A percentile compares a stretch with the other conserved stretches of the same genome.
phyloP scores from a whole-genome alignment of 331 rosid species.

The Dryas integrifolia region DNA sequence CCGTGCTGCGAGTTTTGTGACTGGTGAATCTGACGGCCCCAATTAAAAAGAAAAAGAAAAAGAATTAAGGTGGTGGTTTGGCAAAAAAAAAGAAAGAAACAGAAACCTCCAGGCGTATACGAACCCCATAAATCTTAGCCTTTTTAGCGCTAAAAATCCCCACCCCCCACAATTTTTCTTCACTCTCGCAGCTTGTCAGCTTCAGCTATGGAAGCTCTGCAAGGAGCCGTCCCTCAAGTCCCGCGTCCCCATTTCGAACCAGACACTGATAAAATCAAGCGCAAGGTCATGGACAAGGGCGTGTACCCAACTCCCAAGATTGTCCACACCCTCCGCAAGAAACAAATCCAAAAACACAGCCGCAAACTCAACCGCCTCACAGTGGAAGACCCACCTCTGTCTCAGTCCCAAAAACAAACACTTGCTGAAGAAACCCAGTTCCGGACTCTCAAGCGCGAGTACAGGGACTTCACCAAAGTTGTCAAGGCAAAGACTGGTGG shows the following conservation, averaged over 20 bases:
- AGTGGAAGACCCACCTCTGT: constrained; percentile 35
- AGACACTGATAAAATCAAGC: constrained; percentile 52
- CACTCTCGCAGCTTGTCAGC: background rate
- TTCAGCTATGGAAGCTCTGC: constrained; percentile 62
- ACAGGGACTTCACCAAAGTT: constrained; percentile 46
- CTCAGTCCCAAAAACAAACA: constrained; percentile 42
- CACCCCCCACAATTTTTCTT: background rate
- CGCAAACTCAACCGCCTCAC: constrained; percentile 51
- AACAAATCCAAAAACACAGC: constrained; percentile 71
- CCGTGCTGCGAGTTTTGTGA: too few relatives aligned
- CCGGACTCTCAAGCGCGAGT: constrained; percentile 51
- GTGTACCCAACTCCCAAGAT: constrained; percentile 70
- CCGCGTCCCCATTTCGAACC: constrained; percentile 58
- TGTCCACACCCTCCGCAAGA: constrained; percentile 77
- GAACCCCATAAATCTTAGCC: too few relatives aligned
- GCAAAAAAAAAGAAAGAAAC: too few relatives aligned
- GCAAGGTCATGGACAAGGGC: constrained; percentile 47
- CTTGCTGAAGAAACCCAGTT: constrained; percentile 51
- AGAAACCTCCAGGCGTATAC: too few relatives aligned
- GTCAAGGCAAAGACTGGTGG: constrained; percentile 29
- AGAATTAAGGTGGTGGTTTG: too few relatives aligned
- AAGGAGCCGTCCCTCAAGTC: constrained; percentile 11
- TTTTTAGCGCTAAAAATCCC: background rate
- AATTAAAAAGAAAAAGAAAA: too few relatives aligned
- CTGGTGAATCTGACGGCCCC: too few relatives aligned